Evolutionary conservation across 345 rosid genomes (phyloP).

Genomic region (Moricandia arvensis): DNA sequence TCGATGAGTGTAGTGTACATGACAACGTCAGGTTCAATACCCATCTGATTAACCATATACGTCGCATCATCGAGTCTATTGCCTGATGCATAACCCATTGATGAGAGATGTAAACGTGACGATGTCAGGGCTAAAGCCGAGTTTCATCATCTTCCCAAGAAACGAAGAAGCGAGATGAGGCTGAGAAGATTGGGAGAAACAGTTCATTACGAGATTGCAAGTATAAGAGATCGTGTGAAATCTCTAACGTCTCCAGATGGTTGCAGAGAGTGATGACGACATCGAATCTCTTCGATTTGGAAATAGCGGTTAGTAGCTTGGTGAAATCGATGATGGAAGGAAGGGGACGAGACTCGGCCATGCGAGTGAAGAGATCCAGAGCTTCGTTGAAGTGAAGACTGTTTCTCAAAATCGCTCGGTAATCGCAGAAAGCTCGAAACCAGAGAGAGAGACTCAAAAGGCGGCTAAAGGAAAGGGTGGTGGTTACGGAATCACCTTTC

Average conservation of each 20-base stretch:
- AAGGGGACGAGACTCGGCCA: conserved; percentile 29
- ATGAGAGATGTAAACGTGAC: conserved; percentile 21
- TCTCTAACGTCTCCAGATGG: background rate
- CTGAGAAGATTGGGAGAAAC: conserved; percentile 14
- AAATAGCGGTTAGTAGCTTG: background rate
- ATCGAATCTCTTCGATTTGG: conserved; percentile 27
- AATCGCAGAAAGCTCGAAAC: too few relatives aligned
- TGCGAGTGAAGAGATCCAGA: conserved; percentile 16
- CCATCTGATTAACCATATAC: conserved; percentile 16
- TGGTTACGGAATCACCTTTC: too few relatives aligned
- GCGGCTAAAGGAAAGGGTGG: too few relatives aligned
- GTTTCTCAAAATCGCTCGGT: background rate
- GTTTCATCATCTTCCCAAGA: conserved; percentile 35
- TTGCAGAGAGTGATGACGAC: background rate
- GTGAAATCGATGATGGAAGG: conserved; percentile 24
- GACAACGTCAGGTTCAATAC: conserved; percentile 15
- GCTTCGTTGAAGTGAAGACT: conserved; percentile 15
- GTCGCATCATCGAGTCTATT: conserved; percentile 1
- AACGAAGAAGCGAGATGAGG: conserved; percentile 1
- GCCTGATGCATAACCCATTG: conserved; percentile 13
- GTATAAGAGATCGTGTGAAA: conserved; percentile 25
- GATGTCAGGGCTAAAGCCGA: conserved; percentile 23
- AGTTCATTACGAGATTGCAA: conserved; percentile 22
- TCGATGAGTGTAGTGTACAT: conserved; percentile 31
- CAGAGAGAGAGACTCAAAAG: too few relatives aligned